A percentile compares a stretch with the other conserved stretches of the same genome.
Conservation (phyloP, 352 stramenopile species). For the Globisporangium recalcitrans region DNA sequence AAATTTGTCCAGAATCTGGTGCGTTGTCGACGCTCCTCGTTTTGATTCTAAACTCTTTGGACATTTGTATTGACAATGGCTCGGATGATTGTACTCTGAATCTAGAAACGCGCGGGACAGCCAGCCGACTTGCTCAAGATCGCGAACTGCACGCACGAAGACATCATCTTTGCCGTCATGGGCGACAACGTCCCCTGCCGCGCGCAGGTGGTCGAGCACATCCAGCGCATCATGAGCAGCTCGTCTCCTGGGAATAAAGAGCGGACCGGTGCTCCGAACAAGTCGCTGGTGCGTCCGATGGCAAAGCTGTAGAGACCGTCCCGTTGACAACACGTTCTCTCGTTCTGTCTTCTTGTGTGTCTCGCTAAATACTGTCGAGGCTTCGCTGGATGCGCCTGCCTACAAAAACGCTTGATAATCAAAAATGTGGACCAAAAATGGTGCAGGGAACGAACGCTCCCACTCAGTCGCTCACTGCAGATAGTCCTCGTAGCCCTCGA, state of each 20-base stretch:
- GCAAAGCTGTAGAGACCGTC: background rate
- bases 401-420: no score
- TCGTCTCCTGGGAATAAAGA: background rate
- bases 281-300: background rate
- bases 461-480: constrained; percentile 30
- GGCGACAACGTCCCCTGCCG: constrained; percentile 50
- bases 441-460: background rate
- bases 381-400: no score
- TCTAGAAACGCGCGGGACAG: constrained; percentile 38
- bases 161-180: constrained; percentile 67
- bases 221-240: constrained; percentile 35
- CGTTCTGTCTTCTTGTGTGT: background rate
- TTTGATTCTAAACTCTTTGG: background rate
- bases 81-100: background rate
- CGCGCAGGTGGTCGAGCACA: constrained; percentile 29
- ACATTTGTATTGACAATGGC: background rate
- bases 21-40: constrained; percentile 1
- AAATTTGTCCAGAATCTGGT: constrained; percentile 51
- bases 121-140: constrained; percentile 37
- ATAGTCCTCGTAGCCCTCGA: constrained; percentile 60
- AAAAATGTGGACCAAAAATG: no score
- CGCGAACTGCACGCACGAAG: constrained; percentile 50
- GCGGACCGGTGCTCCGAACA: background rate
- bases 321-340: background rate
- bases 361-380: background rate